A percentile compares a stretch with the other conserved stretches of the same genome.
Evolutionary conservation across 1,284 basidiomycete genomes (phyloP).

Genomic region (Ceratobasidium theobromae): DNA sequence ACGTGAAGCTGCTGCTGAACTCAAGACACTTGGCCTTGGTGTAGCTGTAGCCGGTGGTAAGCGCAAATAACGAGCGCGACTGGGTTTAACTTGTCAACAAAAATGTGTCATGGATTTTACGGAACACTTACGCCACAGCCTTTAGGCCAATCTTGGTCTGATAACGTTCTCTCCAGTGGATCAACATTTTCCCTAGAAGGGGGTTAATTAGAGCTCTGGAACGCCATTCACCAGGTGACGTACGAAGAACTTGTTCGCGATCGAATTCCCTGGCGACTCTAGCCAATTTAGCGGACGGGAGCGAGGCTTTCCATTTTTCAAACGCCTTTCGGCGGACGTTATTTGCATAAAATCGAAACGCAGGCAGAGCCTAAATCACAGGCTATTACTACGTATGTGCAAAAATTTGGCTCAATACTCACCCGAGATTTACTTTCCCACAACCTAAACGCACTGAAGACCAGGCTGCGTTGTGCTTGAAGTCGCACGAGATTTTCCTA

Average conservation of each 20-base stretch:
- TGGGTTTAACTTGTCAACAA: constrained; percentile 40
- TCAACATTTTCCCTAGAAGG: constrained; percentile 55
- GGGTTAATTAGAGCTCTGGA: constrained; percentile 27
- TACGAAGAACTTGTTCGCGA: constrained; percentile 58
- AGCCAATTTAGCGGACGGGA: constrained; percentile 66
- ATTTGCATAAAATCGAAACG: constrained; percentile 67
- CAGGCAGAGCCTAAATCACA: constrained; percentile 63
- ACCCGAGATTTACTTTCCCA: constrained; percentile 76
- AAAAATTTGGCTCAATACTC: constrained; percentile 36
- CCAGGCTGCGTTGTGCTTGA: constrained; percentile 58
- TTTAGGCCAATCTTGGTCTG: constrained; percentile 70
- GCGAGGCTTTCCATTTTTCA: constrained; percentile 62
- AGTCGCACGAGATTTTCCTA: constrained; percentile 63
- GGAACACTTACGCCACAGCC: constrained; percentile 69
- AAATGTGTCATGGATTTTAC: constrained; percentile 2
- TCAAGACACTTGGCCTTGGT: constrained; percentile 18
- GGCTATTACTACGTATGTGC: constrained; percentile 35
- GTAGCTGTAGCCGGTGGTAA: constrained; percentile 48
- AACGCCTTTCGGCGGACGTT: constrained; percentile 62
- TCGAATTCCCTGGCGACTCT: constrained; percentile 65
- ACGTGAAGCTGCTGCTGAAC: constrained; percentile 20
- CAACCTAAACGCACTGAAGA: constrained; percentile 64
- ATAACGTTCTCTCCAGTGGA: constrained; percentile 65
- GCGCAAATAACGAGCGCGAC: constrained; percentile 67
- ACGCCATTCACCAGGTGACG: constrained; percentile 41